These are phyloP conservation scores for Bretschneidera sinensis DNA, from an alignment of 345 rosid species.

Conservation along the genomic window DNA sequence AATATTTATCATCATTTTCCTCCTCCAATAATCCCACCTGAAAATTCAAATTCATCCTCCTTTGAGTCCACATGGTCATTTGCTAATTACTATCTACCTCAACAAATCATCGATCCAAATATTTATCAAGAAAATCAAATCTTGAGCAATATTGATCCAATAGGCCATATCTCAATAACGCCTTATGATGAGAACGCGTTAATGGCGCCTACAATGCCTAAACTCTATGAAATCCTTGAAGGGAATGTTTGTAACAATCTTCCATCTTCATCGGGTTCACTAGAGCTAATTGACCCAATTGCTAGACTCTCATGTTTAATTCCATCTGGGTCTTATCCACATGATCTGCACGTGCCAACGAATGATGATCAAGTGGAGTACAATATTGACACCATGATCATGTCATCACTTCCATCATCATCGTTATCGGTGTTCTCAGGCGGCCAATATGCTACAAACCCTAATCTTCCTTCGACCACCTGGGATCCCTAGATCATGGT, in stretches of 20 bases:
- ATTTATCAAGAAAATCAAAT: slow-evolving; percentile 19
- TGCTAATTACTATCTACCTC: slow-evolving; percentile 19
- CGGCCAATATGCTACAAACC: slow-evolving; percentile 50
- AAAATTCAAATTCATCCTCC: slow-evolving; percentile 14
- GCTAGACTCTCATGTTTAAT: slow-evolving; percentile 28
- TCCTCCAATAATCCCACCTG: too few species aligned
- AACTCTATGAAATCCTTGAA: slow-evolving; percentile 54
- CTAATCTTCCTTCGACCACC: slow-evolving; percentile 41
- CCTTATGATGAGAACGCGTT: slow-evolving; percentile 22
- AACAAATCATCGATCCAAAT: slow-evolving; percentile 19
- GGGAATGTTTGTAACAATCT: slow-evolving; percentile 24
- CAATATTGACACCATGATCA: slow-evolving; percentile 55
- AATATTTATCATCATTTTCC: slow-evolving; percentile 9
- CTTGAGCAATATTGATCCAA: too few species aligned
- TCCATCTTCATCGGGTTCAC: slow-evolving; percentile 28
- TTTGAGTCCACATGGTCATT: slow-evolving; percentile 28
- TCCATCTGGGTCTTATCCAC: slow-evolving; percentile 23
- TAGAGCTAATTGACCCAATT: slow-evolving; percentile 20
- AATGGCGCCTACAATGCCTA: slow-evolving; percentile 36
- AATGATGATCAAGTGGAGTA: slow-evolving; percentile 41
- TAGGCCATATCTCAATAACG: slow-evolving; percentile 18
- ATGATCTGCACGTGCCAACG: slow-evolving; percentile 25
- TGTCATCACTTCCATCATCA: slow-evolving; percentile 37
- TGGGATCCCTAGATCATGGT: slow-evolving; percentile 43
- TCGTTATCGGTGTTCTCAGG: slow-evolving; percentile 35